phyloP scores from a whole-genome alignment of 176 grass and related monocot species.

The Carex myosuroides region DNA sequence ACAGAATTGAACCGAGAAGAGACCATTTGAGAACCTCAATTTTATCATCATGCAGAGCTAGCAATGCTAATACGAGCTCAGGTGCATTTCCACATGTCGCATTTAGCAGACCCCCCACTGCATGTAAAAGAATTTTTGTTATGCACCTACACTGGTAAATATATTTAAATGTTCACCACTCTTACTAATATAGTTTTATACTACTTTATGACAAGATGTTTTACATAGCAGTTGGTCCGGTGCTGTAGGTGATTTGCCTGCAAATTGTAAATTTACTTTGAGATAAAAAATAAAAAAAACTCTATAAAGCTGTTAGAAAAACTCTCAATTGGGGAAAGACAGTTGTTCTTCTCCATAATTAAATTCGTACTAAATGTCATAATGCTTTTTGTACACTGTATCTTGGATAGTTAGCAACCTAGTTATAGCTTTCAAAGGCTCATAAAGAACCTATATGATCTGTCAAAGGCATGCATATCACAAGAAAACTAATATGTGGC shows the following conservation, averaged over 20 bases:
- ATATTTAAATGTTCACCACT: background rate
- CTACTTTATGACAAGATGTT: background rate
- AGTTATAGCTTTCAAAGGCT: background rate
- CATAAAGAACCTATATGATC: background rate
- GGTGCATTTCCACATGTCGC: constrained; percentile 64
- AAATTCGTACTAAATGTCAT: background rate
- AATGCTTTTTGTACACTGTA: background rate
- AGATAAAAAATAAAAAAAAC: background rate
- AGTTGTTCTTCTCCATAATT: background rate
- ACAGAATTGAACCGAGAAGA: constrained; percentile 54
- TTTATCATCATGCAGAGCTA: constrained; percentile 52
- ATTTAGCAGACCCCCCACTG: constrained; percentile 65
- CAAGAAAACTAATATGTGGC: background rate
- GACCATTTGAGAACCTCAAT: constrained; percentile 64
- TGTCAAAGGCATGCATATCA: background rate
- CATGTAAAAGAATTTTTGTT: constrained; percentile 1
- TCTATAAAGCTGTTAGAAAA: background rate
- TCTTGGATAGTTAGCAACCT: background rate
- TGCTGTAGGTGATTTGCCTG: constrained; percentile 45
- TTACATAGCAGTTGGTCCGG: constrained; percentile 45
- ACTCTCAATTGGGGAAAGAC: background rate
- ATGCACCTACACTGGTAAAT: background rate
- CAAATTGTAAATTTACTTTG: constrained; percentile 4
- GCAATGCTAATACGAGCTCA: constrained; percentile 53
- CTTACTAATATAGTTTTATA: background rate